Base-by-base conservation (phyloP, 805 yeast species). In the Wickerhamomyces subpelliculosus region DNA sequence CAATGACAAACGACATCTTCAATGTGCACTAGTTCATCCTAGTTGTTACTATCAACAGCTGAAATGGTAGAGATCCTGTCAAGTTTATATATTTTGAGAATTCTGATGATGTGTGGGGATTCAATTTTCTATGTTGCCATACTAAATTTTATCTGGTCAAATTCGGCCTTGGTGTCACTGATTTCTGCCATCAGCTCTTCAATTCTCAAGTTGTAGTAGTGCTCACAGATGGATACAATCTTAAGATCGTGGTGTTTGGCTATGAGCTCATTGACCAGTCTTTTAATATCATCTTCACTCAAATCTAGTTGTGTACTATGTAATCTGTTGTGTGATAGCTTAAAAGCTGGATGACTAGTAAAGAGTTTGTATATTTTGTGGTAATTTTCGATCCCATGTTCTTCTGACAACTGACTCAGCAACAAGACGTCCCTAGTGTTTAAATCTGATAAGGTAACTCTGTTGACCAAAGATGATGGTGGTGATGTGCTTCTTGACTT, bases 391-490 rank as follows among this genome's bases (percentile, higher is more conserved):
- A 8, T 7, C 8, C 54, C 53, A 17, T 44, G 37, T 38, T 49
- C 51, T 19, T 52, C 58, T 3, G 48, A 12, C 9, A 52, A 19
- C 36, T 54, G 58, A 2, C 36, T 37, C 4, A 54, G 40, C 1
- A 54, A 45, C 12, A 54, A 36, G 3, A 27, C n/a, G 24, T 50
- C 57, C 6, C 58, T 42, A 5, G 51, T 52, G 44, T 42, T 50
- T 9, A 53, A 38, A 1, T 30, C 13, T 8, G 42, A 44, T 4
- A 47, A n/a, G n/a, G n/a, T n/a, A n/a, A n/a, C n/a, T n/a, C n/a
- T n/a, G n/a, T n/a, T n/a, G n/a, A n/a, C n/a, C n/a, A n/a, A n/a
- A n/a, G n/a, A n/a, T n/a, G n/a, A n/a, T n/a, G n/a, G n/a, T n/a
- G n/a, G n/a, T n/a, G n/a, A n/a, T n/a, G n/a, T n/a, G n/a, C n/a